Evolutionary conservation across 2,329 filamentous ascomycete species (phyloP), one percentile per base, ranked within the genome.

Genomic region (Dactylellina parvicollis): DNA sequence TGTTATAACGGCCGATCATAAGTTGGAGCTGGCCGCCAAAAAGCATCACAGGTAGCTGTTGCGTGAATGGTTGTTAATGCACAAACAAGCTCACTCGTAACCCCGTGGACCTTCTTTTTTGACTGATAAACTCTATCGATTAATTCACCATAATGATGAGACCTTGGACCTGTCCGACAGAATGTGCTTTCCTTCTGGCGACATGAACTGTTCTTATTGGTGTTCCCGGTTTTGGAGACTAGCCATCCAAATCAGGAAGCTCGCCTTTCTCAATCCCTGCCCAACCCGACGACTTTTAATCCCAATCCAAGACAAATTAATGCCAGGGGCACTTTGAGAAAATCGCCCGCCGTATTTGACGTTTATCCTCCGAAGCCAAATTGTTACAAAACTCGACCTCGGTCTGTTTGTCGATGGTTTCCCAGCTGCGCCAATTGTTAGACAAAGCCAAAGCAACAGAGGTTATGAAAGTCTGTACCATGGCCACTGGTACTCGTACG

Each of bases 221-320:
- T 49, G 44, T 59, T 64, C 67, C 67, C 52, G 57, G 52, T 72
- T 65, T 57, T 50, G 44, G 57, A 38, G 22, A 50, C 16, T 22
- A 24, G 30, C 2, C 7, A 20, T 42, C 69, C 60, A 14, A 66
- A 65, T 66, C 20, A 32, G 60, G 69, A 52, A 73, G 61, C 54
- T 73, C 69, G 60, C 54, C 38, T 47, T 61, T 56, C 7, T 30
- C 20, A 44, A 55, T 54, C 60, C 60, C 55, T 65, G 46, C 22
- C 24, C 16, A 50, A 22, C 46, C 34, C 38, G n/a, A 44, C 44
- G 46, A 60, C n/a, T n/a, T n/a, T n/a, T n/a, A n/a, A 42, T 34
- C 20, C 36, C 46, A 40, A 40, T 30, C 30, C 44, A 16, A 16
- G 32, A 22, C 22, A 42, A 44, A 52, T 52, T 40, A 24, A 32